Base-by-base conservation (phyloP, 768 basidiomycete species). In the Dioszegia aurantiaca region DNA sequence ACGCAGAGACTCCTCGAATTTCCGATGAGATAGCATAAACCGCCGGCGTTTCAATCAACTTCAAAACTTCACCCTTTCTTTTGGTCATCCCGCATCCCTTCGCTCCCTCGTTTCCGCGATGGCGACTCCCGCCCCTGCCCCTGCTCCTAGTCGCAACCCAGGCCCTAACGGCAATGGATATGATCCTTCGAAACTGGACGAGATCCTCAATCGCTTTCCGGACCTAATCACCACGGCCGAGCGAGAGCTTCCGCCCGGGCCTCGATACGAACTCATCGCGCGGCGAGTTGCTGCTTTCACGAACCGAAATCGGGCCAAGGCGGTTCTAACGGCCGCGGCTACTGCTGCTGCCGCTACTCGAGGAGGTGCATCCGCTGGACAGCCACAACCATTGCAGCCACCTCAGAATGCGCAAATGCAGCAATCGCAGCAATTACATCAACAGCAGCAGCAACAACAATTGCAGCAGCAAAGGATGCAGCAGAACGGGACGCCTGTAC, bases 171-270 rank as follows among this genome's bases (percentile, higher is more conserved):
- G 14, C 9, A 42, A 5, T n/a, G 40, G 14, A 5, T 12, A 8
- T 39, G 43, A 43, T 44, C 60, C 51, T 8, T 54, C 41, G 21
- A 60, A 60, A 33, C 36, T 58, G 44, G 51, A 51, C 16, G 48
- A 44, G 24, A 48, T 69, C 11, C 61, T 67, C 47, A n/a, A 19
- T 2, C 62, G 58, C 16, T 62, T 62, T 37, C 65, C 68, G 5
- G 36, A 45, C 21, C 6, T 70, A 10, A 49, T 70, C 16, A 46
- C 42, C 9, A 53, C 60, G 12, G 56, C 30, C 10, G 68, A 70
- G 40, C 48, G 54, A 21, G 23, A 31, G 10, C 39, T 68, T 19
- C 63, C 66, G 2, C 54, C 58, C 8, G 51, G 60, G 12, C 42
- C 54, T 40, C n/a, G 54, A 43, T 49, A 59, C 23, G 53, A 58